These are phyloP conservation scores for Pleurotus tuber-regium DNA, from an alignment of 768 basidiomycete species.

Conservation along the genomic window DNA sequence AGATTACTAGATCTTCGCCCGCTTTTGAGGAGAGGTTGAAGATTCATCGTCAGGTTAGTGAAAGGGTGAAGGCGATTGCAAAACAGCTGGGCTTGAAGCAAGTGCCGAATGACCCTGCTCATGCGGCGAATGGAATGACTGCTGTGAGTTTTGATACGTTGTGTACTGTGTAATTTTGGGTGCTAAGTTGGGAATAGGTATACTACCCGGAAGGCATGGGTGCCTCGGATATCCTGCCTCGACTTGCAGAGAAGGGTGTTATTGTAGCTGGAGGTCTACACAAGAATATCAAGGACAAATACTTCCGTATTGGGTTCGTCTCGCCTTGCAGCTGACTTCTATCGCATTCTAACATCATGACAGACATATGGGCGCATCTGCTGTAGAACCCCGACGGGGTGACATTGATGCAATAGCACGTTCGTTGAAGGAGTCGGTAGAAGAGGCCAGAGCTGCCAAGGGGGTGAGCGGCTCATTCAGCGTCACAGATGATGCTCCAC, in stretches of 20 bases:
- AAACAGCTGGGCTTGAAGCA: constrained; percentile 63
- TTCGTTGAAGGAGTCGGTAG: constrained; percentile 50
- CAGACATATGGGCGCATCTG: constrained; percentile 86
- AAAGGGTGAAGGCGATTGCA: constrained; percentile 61
- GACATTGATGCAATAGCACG: constrained; percentile 67
- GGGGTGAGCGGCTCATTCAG: constrained; percentile 5
- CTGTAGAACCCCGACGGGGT: constrained; percentile 57
- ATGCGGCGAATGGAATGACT: constrained; percentile 86
- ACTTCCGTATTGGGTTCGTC: constrained; percentile 74
- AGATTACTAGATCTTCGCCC: constrained; percentile 55
- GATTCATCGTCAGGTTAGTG: constrained; percentile 63
- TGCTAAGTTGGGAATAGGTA: no score
- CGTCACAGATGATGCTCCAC: not conserved
- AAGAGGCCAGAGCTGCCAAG: constrained; percentile 20
- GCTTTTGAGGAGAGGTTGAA: constrained; percentile 71
- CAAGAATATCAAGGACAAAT: constrained; percentile 73
- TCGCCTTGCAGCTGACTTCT: constrained; percentile 4
- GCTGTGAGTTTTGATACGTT: no score
- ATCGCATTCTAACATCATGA: not conserved
- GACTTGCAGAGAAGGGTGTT: constrained; percentile 62
- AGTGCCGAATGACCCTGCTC: constrained; percentile 52
- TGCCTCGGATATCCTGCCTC: constrained; percentile 67
- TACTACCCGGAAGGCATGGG: constrained; percentile 74
- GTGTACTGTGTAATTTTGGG: no score
- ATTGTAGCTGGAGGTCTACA: constrained; percentile 84